A percentile compares a stretch with the other conserved stretches of the same genome.
phyloP scores from a whole-genome alignment of 2,329 filamentous ascomycete species.

The Colletotrichum brevisporum region DNA sequence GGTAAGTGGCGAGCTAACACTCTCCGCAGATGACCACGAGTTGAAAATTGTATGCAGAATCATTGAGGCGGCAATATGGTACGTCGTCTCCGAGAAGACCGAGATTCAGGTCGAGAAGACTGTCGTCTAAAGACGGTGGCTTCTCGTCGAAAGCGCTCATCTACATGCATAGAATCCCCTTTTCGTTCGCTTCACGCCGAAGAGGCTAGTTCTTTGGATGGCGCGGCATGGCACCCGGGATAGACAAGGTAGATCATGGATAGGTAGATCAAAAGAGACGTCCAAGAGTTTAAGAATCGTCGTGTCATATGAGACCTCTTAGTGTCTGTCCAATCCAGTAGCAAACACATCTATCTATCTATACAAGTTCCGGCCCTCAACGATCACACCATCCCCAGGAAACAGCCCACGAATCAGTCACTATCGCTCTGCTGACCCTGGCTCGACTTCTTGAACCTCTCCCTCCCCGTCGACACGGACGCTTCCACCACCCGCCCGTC shows the following conservation, averaged over 20 bases:
- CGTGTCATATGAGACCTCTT: too few species aligned
- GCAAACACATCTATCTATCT: constrained; percentile 5
- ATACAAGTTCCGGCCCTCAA: not conserved
- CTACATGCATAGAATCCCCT: constrained; percentile 9
- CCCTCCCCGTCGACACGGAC: constrained; percentile 77
- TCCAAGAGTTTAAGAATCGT: too few species aligned
- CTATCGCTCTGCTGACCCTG: constrained; percentile 66
- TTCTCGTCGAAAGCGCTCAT: constrained; percentile 32
- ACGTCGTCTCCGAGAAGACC: constrained; percentile 63
- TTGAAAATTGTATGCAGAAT: constrained; percentile 77
- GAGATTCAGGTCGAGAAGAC: constrained; percentile 48
- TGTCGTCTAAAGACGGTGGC: constrained; percentile 8
- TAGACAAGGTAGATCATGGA: constrained; percentile 1
- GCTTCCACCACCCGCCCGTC: constrained; percentile 80
- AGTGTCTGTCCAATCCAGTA: not conserved
- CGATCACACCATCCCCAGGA: constrained; percentile 45
- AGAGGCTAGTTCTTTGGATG: not conserved
- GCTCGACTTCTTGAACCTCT: constrained; percentile 80
- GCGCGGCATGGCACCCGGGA: constrained; percentile 9
- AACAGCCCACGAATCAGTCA: constrained; percentile 50
- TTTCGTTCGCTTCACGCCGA: not conserved
- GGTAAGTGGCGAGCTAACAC: constrained; percentile 26
- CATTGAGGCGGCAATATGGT: constrained; percentile 82
- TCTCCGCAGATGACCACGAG: constrained; percentile 70
- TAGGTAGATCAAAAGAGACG: not conserved